Conservation (phyloP, 1,284 basidiomycete genomes). For the Ceratorhiza oryzae-sativae region DNA sequence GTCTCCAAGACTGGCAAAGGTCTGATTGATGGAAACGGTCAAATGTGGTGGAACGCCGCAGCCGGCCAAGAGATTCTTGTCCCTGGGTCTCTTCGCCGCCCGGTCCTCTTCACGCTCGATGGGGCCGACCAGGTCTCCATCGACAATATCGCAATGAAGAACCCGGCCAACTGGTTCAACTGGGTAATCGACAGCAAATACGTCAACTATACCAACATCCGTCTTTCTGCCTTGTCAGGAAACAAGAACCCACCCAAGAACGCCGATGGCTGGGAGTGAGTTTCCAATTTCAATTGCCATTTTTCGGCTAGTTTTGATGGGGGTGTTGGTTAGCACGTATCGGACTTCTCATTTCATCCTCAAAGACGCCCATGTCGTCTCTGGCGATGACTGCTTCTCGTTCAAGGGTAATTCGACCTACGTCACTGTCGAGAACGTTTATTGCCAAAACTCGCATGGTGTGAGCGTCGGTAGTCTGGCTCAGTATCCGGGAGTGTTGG, state of each 20-base stretch:
- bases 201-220: slow-evolving; percentile 29
- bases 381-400: slow-evolving; percentile 41
- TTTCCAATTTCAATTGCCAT: background rate
- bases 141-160: slow-evolving; percentile 30
- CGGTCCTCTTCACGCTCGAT: slow-evolving; percentile 25
- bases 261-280: slow-evolving; percentile 34
- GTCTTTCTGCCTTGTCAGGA: slow-evolving; percentile 23
- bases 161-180: slow-evolving; percentile 35
- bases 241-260: slow-evolving; percentile 30
- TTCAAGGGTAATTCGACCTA: slow-evolving; percentile 40
- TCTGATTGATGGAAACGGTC: slow-evolving; percentile 29
- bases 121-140: slow-evolving; percentile 21
- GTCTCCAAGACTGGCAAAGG: slow-evolving; percentile 37
- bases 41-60: slow-evolving; percentile 31
- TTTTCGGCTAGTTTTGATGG: background rate
- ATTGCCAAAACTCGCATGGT: slow-evolving; percentile 40
- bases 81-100: slow-evolving; percentile 22
- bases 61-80: slow-evolving; percentile 17
- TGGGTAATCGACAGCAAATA: slow-evolving; percentile 26
- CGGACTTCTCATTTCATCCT: slow-evolving; percentile 34
- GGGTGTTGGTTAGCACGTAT: slow-evolving; percentile 14
- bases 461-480: slow-evolving; percentile 38
- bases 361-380: slow-evolving; percentile 29
- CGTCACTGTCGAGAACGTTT: slow-evolving; percentile 33
- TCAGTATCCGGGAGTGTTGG: slow-evolving; percentile 34